Evolutionary conservation across 306 rosid genomes (phyloP), one percentile per base, ranked within the genome.

Genomic region (Vachellia collinsii): DNA sequence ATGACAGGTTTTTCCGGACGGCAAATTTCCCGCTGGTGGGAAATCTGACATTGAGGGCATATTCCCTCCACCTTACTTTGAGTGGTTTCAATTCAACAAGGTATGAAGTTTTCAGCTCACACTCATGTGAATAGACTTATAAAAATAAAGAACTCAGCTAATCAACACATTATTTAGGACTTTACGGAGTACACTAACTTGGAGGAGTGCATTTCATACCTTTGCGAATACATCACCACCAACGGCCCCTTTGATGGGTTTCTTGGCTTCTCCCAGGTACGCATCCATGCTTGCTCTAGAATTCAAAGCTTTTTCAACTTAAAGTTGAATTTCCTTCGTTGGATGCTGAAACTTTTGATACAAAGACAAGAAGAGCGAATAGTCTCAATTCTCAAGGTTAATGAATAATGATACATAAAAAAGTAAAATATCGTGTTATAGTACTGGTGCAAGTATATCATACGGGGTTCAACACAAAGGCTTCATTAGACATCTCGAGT

Each of bases 11-110:
- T 94, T 92, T 74, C 97, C 87, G 43, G 84, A 94, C 46, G 98
- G 97, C 3, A 81, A 82, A 68, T 94, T 80, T 83, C 93, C 97
- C 0, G 97, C 98, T 0, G 89, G 89, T 83, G 98, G 98, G 71
- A 94, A 94, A 72, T 94, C 97, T 61, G 97, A 94, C 51, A 91
- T 92, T 9, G 97, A 94, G 83, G 90, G 94, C 80, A 75, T 92
- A 74, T 94, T 87, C 83, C 97, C 94, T 70, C 94, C 97, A 48
- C 97, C 98, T 34, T 92, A 90, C 72, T 92, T 77, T 65, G 98
- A 94, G 89, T 92, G 98, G 98, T 94, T 92, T 82, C 98, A 94
- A 81, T 94, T 87, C 14, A 67, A 86, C 82, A 87, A 89, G 97
- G 97, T 91, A 85, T 0, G 14, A 59, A 53, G 19, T n/a, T 14